Percentiles rank a stretch among this genome's conserved stretches.
Evolutionary conservation across 2,329 filamentous ascomycete species (phyloP).

Genomic region (Sordariomycetes sp.): DNA sequence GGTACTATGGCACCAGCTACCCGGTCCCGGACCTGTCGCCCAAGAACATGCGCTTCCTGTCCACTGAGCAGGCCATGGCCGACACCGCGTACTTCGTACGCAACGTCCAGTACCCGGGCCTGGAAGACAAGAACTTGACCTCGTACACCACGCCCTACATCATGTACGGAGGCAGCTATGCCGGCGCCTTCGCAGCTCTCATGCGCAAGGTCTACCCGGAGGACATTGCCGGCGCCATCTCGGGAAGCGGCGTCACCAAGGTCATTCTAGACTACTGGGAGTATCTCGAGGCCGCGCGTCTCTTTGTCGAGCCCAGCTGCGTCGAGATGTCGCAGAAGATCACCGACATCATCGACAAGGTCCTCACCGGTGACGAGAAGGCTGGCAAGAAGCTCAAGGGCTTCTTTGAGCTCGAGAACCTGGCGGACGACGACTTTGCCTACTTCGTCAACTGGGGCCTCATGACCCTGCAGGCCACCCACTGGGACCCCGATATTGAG

Average conservation of each 20-base stretch:
- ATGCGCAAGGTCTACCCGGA: conserved; percentile 69
- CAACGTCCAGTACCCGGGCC: conserved; percentile 60
- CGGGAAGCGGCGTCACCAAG: conserved; percentile 69
- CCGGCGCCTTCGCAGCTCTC: conserved; percentile 71
- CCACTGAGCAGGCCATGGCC: conserved; percentile 73
- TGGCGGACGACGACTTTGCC: conserved; percentile 38
- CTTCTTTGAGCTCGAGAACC: conserved; percentile 34
- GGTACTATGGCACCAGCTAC: conserved; percentile 75
- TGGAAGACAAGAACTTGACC: conserved; percentile 59
- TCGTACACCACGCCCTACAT: conserved; percentile 61
- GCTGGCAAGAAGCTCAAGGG: conserved; percentile 36
- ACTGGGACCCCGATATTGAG: conserved; percentile 46
- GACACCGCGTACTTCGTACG: conserved; percentile 75
- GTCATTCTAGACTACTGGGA: conserved; percentile 72
- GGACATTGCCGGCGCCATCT: conserved; percentile 69
- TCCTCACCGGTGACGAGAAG: conserved; percentile 29
- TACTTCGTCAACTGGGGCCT: conserved; percentile 30
- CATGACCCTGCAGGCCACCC: conserved; percentile 33
- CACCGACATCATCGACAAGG: conserved; percentile 39
- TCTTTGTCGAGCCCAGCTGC: conserved; percentile 48
- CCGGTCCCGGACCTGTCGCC: conserved; percentile 57
- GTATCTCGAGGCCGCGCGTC: conserved; percentile 41
- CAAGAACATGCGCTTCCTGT: conserved; percentile 68
- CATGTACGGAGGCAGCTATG: conserved; percentile 76
- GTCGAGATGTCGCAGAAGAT: conserved; percentile 53